Base-by-base conservation (phyloP, 768 basidiomycete genomes). In the Boletellus emodensis region DNA sequence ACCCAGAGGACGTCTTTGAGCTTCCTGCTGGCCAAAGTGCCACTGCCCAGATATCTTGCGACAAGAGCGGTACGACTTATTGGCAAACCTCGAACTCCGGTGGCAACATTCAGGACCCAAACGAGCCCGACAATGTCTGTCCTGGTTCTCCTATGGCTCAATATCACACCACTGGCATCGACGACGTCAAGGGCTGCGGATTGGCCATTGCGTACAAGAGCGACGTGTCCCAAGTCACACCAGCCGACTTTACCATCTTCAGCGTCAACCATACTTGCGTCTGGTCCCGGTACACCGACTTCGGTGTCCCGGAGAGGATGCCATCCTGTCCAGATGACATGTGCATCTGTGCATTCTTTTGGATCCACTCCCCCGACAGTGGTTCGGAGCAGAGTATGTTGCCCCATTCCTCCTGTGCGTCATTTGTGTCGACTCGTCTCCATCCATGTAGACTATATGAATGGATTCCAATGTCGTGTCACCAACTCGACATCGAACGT, bases 171-270 rank as follows among this genome's bases (percentile, higher is more conserved):
- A 75, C 67, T 0, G 80, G 79, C 0, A 40, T 75, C 0, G 63
- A 73, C 46, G 83, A 84, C 56, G 64, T 83, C 33, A 76, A 73
- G 44, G 84, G 85, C 11, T 87, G 85, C 61, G 80, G 78, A 1
- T 70, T 92, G 30, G 86, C 80, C 0, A 90, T 92, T 55, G 78
- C 85, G n/a, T 90, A 92, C 71, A 83, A 86, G 63, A 78, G 67
- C 55, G 72, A 89, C 56, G 79, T 74, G 1, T 68, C 63, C 0
- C 56, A 75, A 0, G 77, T 90, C 7, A 65, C 81, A 58, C 86
- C 86, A 0, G 78, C 75, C 39, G 85, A 89, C 67, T 84, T 90
- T 59, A 77, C 81, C 0, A 71, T 90, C 11, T 89, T 90, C 65
- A 84, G 81, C 49, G 77, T 87, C 12, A 88, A 89, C 61, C 83